Conservation (phyloP, 73 alveolate species). For the Urostyla sp. region DNA sequence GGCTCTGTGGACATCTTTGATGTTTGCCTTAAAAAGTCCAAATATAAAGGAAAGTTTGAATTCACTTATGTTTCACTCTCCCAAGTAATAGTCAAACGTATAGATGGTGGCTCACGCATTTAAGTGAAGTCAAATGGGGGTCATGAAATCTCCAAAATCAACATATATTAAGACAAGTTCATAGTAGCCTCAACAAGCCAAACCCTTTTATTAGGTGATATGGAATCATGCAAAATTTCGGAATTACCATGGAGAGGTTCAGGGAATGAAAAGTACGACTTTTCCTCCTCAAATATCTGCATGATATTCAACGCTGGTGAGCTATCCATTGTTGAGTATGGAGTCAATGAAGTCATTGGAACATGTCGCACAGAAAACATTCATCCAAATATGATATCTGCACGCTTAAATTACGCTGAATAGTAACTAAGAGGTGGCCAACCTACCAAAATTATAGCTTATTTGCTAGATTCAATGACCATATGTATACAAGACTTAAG, state of each 20-base stretch:
- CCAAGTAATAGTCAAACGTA: conserved; percentile 93
- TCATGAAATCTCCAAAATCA: conserved; percentile 97
- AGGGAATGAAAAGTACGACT: conserved; percentile 98
- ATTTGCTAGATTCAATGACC: conserved; percentile 98
- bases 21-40: conserved; percentile 94
- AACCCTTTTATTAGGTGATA: conserved; percentile 97
- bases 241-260: conserved; percentile 96
- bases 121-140: conserved; percentile 91
- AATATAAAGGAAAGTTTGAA: conserved; percentile 98
- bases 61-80: conserved; percentile 98
- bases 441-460: conserved; percentile 96
- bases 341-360: conserved; percentile 97
- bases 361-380: conserved; percentile 99
- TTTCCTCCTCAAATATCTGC: conserved; percentile 97
- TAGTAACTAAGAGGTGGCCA: conserved; percentile 83
- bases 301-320: conserved; percentile 99
- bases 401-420: conserved; percentile 94
- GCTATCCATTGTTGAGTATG: conserved; percentile 98
- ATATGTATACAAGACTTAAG: conserved; percentile 96
- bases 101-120: conserved; percentile 85
- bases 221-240: conserved; percentile 93
- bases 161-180: conserved; percentile 96
- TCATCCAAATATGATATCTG: conserved; percentile 97
- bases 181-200: conserved; percentile 98
- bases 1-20: conserved; percentile 98